Evolutionary conservation across 768 basidiomycete species (phyloP).

Genomic region (Boletus barrowsii): DNA sequence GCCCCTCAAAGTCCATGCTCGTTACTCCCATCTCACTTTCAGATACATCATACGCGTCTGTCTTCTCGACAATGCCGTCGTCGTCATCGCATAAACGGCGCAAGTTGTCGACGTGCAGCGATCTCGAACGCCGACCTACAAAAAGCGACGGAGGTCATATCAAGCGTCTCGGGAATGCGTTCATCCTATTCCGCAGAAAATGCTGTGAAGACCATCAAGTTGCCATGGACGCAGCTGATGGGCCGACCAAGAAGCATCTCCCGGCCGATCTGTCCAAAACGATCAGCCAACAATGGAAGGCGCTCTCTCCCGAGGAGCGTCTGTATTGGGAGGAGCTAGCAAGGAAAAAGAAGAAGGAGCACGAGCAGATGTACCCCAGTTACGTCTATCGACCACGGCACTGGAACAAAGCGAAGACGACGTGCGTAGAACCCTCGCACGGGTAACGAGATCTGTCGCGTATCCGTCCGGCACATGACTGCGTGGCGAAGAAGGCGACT

Average conservation of each 20-base stretch:
- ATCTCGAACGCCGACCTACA: slow-evolving; percentile 47
- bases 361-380: slow-evolving; percentile 69
- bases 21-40: slow-evolving; percentile 39
- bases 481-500: slow-evolving; percentile 42
- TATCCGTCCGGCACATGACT: no score
- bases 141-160: slow-evolving; percentile 81
- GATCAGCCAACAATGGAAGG: slow-evolving; percentile 80
- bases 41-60: slow-evolving; percentile 35
- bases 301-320: no score
- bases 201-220: slow-evolving; percentile 71
- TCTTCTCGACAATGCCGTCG: slow-evolving; percentile 35
- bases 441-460: no score
- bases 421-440: no score
- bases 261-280: slow-evolving; percentile 79
- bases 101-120: slow-evolving; percentile 47
- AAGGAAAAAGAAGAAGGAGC: slow-evolving; percentile 78
- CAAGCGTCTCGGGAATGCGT: slow-evolving; percentile 81
- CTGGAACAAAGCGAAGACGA: no score
- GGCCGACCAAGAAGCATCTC: slow-evolving; percentile 66
- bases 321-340: slow-evolving; percentile 74
- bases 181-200: slow-evolving; percentile 79
- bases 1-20: slow-evolving; percentile 40
- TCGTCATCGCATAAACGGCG: slow-evolving; percentile 38
- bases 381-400: slow-evolving; percentile 82
- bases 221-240: slow-evolving; percentile 33